phyloP scores from a whole-genome alignment of 1,284 basidiomycete genomes.

The Phaffia rhodozyma region DNA sequence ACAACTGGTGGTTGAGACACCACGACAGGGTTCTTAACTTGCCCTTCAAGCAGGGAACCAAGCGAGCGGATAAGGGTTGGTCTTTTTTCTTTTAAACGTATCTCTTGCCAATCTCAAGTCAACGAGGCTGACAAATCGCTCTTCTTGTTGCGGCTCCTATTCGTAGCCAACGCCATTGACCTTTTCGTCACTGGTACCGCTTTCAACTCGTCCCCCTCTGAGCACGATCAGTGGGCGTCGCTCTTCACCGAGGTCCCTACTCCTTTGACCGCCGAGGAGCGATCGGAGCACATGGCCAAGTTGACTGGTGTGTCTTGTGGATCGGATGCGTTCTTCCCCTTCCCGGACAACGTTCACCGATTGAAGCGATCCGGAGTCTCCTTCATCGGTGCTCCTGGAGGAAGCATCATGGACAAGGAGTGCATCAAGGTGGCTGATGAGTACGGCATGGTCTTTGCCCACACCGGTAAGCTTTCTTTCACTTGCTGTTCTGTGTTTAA shows the following conservation, averaged over 20 bases:
- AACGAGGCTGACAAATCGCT: too few relatives aligned
- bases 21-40: slow-evolving; percentile 82
- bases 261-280: slow-evolving; percentile 59
- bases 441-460: slow-evolving; percentile 73
- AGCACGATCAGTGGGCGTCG: slow-evolving; percentile 82
- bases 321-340: slow-evolving; percentile 98
- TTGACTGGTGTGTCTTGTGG: slow-evolving; percentile 80
- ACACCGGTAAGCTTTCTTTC: slow-evolving; percentile 48
- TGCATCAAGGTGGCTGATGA: slow-evolving; percentile 91
- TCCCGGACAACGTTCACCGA: slow-evolving; percentile 95
- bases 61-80: slow-evolving; percentile 79
- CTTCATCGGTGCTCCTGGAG: slow-evolving; percentile 88
- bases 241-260: slow-evolving; percentile 66
- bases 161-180: slow-evolving; percentile 76
- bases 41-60: slow-evolving; percentile 94
- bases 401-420: slow-evolving; percentile 93
- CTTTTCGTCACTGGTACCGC: slow-evolving; percentile 85
- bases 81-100: too few relatives aligned
- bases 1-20: slow-evolving; percentile 98
- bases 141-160: too few relatives aligned
- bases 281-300: slow-evolving; percentile 54
- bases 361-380: slow-evolving; percentile 80
- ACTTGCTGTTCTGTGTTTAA: background rate
- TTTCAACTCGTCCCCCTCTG: slow-evolving; percentile 60
- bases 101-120: background rate